These are phyloP conservation scores for Galerina sulciceps DNA, from an alignment of 768 basidiomycete genomes.

Conservation along the genomic window DNA sequence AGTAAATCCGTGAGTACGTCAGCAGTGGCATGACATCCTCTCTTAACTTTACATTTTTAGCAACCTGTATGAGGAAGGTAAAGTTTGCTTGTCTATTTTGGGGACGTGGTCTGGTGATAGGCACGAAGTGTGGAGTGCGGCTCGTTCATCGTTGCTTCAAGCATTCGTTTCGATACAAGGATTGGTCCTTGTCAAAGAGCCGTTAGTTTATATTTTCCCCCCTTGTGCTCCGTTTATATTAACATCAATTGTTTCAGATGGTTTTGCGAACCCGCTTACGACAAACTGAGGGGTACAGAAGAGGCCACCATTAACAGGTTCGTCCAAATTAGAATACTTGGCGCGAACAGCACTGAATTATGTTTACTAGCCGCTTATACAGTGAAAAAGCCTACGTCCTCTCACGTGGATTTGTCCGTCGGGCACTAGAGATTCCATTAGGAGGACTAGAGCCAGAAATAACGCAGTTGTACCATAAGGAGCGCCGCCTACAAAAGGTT, in stretches of 20 bases:
- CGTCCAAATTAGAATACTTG: slow-evolving; percentile 8
- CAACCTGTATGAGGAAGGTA: slow-evolving; percentile 94
- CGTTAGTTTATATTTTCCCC: slow-evolving; percentile 53
- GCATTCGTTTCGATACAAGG: slow-evolving; percentile 95
- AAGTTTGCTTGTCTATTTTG: slow-evolving; percentile 90
- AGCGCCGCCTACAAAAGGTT: slow-evolving; percentile 70
- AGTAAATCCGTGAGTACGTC: slow-evolving; percentile 76
- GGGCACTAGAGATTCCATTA: slow-evolving; percentile 82
- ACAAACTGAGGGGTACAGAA: slow-evolving; percentile 88
- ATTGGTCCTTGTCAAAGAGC: slow-evolving; percentile 89
- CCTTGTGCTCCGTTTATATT: neutral
- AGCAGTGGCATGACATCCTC: neutral
- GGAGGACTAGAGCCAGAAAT: slow-evolving; percentile 76
- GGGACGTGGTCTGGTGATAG: slow-evolving; percentile 93
- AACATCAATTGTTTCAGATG: slow-evolving; percentile 49
- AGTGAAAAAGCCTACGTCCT: slow-evolving; percentile 93
- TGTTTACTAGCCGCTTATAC: slow-evolving; percentile 76
- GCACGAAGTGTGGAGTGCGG: slow-evolving; percentile 85
- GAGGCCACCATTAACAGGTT: slow-evolving; percentile 89
- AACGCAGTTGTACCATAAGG: slow-evolving; percentile 68
- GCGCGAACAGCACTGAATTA: neutral
- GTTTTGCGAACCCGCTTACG: slow-evolving; percentile 94
- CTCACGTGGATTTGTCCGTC: slow-evolving; percentile 87
- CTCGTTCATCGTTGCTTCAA: slow-evolving; percentile 86
- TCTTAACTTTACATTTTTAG: slow-evolving; percentile 34